Evolutionary conservation across 73 alveolate genomes (phyloP), one percentile per base, ranked within the genome.

Genomic region (Paramecium caudatum): DNA sequence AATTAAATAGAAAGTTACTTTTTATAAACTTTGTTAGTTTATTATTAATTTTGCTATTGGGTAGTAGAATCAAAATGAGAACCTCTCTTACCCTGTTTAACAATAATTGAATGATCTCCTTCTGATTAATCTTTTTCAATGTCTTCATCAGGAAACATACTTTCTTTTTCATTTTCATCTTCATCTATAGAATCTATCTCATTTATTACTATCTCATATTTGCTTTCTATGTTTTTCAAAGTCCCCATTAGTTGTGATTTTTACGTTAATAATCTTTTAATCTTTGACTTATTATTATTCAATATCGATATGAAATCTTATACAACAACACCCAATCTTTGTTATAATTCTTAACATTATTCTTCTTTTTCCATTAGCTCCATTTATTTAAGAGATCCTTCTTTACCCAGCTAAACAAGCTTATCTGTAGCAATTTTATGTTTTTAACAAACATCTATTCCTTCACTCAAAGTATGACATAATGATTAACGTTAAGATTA

Each of bases 281-380:
- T 10, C 30, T 23, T 55, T 23, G 16, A 27, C 13, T 55, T 55
- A 9, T 10, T 55, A 55, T 55, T 55, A 12, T 7, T 10, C 10
- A 55, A 27, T 4, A 55, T 55, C 1, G 43, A 55, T 2, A 55
- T 55, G n/a, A 55, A 55, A 55, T 55, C 80, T 8, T 55, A 55
- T 1, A 55, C 80, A 5, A 43, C 30, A 27, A 27, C 23, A 27
- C 30, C 10, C 12, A 55, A 27, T 21, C 30, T 55, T 43, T 10
- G 8, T 10, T 55, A 37, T 1, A 55, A 55, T 21, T 55, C 80
- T 21, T 55, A 55, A 27, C 80, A 55, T 23, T 27, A 10, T 23
- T 55, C 80, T 10, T 55, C 80, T 10, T 55, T 55, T 55, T 55
- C 80, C 46, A 55, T 12, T 55, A 55, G 4, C 30, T 55, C 80